These are phyloP conservation scores for Marchantia paleacea DNA, from an alignment of 225 moss, liverwort and hornwort genomes.

Conservation along the genomic window DNA sequence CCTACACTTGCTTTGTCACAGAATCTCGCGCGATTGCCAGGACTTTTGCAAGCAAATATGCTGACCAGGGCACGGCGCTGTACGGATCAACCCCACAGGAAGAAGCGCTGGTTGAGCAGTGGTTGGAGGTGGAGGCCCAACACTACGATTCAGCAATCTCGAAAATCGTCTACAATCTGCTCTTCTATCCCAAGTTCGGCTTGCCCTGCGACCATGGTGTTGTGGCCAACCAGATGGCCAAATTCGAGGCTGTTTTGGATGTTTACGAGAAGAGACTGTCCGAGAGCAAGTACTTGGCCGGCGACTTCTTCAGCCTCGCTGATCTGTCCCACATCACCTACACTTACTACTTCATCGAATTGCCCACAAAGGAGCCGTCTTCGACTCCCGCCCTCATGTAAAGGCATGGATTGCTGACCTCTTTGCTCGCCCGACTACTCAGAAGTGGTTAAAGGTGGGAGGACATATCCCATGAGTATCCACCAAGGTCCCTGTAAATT, in stretches of 20 bases:
- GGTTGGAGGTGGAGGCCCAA: constrained; percentile 40
- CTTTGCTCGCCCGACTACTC: constrained; percentile 28
- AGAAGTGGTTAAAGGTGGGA: constrained; percentile 11
- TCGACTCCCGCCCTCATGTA: constrained; percentile 31
- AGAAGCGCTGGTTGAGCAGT: constrained; percentile 33
- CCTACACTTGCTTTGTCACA: not conserved
- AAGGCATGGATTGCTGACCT: constrained; percentile 37
- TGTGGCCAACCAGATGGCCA: constrained; percentile 24
- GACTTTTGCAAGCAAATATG: constrained; percentile 26
- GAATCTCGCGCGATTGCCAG: constrained; percentile 49
- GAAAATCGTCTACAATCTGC: constrained; percentile 20
- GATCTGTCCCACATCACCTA: constrained; percentile 56
- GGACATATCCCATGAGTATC: no score
- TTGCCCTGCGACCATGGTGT: constrained; percentile 16
- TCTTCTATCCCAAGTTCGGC: constrained; percentile 19
- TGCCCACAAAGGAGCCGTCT: constrained; percentile 8
- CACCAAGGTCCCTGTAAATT: no score
- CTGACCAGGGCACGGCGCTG: constrained; percentile 29
- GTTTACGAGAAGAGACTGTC: constrained; percentile 51
- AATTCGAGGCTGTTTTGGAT: constrained; percentile 50
- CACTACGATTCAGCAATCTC: constrained; percentile 33
- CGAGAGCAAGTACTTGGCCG: constrained; percentile 49
- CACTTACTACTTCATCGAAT: constrained; percentile 34
- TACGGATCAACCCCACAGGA: constrained; percentile 29
- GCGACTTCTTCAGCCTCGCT: constrained; percentile 59